phyloP scores from a whole-genome alignment of 179 eudicot genomes.

The Carnegiea gigantea region DNA sequence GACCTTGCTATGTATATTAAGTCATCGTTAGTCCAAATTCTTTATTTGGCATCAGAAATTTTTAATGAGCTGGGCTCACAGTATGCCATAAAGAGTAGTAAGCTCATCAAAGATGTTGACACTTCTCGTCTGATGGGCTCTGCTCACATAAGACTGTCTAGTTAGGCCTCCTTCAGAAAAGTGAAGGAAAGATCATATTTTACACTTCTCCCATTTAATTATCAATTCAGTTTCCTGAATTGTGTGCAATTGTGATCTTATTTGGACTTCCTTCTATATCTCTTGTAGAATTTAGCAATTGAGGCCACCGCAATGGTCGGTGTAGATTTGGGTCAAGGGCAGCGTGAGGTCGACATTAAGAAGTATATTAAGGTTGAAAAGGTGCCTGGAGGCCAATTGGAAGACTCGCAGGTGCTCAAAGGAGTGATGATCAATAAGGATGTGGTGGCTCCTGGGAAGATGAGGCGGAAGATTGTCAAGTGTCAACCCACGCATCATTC shows the following conservation, averaged over 20 bases:
- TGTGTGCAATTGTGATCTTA: not conserved
- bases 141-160: not conserved
- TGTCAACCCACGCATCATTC: slow-evolving; percentile 73
- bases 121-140: not conserved
- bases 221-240: not conserved
- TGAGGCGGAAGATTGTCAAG: slow-evolving; percentile 88
- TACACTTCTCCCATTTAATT: not conserved
- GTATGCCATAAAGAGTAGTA: not conserved
- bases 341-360: slow-evolving; percentile 88
- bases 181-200: not conserved
- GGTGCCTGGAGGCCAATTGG: slow-evolving; percentile 90
- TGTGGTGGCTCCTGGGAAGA: slow-evolving; percentile 90
- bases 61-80: not conserved
- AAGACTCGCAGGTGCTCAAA: slow-evolving; percentile 76
- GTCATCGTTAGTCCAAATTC: not conserved
- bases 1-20: not conserved
- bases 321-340: slow-evolving; percentile 88
- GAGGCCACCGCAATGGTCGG: slow-evolving; percentile 88
- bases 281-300: slow-evolving; percentile 72
- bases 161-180: not conserved
- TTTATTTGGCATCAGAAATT: not conserved
- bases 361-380: slow-evolving; percentile 91
- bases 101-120: not conserved
- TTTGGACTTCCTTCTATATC: not conserved
- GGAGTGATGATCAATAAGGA: slow-evolving; percentile 96